phyloP scores from a whole-genome alignment of 2,329 filamentous ascomycete genomes.

The Macrophomina phaseolina region DNA sequence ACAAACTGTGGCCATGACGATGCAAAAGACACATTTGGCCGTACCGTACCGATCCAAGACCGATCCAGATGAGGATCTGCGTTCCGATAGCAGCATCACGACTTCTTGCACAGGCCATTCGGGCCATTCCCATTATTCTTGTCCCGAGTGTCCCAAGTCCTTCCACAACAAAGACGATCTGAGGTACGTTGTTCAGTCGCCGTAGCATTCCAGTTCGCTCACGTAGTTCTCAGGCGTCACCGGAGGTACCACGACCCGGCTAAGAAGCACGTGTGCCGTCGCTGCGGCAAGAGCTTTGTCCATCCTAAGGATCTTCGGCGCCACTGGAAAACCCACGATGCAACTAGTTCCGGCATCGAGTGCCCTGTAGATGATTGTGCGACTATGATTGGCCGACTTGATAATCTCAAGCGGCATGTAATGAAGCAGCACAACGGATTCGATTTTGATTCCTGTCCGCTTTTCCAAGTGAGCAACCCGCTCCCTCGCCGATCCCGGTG shows the following conservation, averaged over 20 bases:
- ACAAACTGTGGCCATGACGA: not conserved
- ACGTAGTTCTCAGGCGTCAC: conserved; percentile 10
- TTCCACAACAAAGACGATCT: conserved; percentile 14
- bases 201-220: not conserved
- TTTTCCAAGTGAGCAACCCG: not conserved
- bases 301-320: conserved; percentile 24
- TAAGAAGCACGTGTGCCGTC: not conserved
- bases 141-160: not conserved
- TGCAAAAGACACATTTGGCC: not conserved
- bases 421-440: conserved; percentile 9
- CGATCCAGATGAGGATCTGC: conserved; percentile 1
- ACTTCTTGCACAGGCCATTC: conserved; percentile 5
- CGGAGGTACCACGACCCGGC: conserved; percentile 11
- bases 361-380: not conserved
- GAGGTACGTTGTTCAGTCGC: not conserved
- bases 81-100: conserved; percentile 10
- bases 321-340: conserved; percentile 3
- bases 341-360: too few relatives aligned
- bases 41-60: not conserved
- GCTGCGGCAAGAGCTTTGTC: conserved; percentile 13
- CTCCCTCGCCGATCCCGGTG: not conserved
- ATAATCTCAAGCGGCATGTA: conserved; percentile 18
- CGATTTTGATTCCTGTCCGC: not conserved
- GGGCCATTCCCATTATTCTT: not conserved
- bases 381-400: not conserved